Evolutionary conservation across 345 rosid genomes (phyloP).

Genomic region (Crucihimalaya himalaica): DNA sequence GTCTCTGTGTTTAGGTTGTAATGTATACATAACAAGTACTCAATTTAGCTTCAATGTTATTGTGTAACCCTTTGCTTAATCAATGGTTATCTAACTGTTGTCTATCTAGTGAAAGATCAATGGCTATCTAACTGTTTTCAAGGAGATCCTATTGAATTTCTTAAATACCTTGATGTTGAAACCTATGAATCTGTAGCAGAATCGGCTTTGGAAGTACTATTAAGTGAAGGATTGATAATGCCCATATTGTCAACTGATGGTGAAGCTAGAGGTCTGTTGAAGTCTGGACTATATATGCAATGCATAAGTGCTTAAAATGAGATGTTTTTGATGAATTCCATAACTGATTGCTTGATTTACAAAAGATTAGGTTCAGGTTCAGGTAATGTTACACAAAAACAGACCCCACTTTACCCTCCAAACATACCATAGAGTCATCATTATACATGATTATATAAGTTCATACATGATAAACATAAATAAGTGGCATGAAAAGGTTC

Average conservation of each 20-base stretch:
- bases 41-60: too few relatives aligned
- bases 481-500: too few relatives aligned
- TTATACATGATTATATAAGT: too few relatives aligned
- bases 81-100: too few relatives aligned
- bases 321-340: background rate
- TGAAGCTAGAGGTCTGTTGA: conserved; percentile 54
- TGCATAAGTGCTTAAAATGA: conserved; percentile 9
- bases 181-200: conserved; percentile 87
- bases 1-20: too few relatives aligned
- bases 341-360: background rate
- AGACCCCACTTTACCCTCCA: too few relatives aligned
- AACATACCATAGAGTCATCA: too few relatives aligned
- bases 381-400: too few relatives aligned
- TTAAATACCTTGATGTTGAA: conserved; percentile 93
- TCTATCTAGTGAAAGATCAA: conserved; percentile 75
- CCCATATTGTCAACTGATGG: conserved; percentile 45
- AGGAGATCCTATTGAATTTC: conserved; percentile 74
- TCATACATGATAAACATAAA: too few relatives aligned
- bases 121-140: conserved; percentile 82
- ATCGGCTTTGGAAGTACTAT: conserved; percentile 72
- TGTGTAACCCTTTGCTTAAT: too few relatives aligned
- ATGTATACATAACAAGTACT: too few relatives aligned
- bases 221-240: conserved; percentile 62
- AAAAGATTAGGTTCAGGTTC: too few relatives aligned
- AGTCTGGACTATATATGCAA: conserved; percentile 31